phyloP scores from a whole-genome alignment of 129 eudicot genomes.

The Saussurea involucrata region DNA sequence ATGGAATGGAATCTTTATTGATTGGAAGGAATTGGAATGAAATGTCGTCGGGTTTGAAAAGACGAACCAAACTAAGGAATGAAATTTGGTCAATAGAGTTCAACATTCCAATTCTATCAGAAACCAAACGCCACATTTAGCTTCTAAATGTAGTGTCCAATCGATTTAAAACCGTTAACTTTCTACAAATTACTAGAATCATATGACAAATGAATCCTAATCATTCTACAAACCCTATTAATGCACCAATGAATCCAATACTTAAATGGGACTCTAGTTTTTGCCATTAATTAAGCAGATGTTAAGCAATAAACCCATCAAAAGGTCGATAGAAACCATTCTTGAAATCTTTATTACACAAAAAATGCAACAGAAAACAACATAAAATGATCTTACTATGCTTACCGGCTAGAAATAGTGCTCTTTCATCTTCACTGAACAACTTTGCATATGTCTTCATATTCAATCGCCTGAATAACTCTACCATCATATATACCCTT shows the following conservation, averaged over 20 bases:
- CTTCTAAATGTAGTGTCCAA: no score
- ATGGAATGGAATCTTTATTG: no score
- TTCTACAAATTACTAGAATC: no score
- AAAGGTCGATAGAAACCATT: not conserved
- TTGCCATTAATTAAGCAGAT: not conserved
- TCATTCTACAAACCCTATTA: not conserved
- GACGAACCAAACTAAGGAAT: no score
- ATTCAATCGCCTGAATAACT: conserved; percentile 72
- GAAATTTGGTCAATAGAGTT: no score
- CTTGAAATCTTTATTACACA: not conserved
- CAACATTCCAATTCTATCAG: no score
- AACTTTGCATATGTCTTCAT: conserved; percentile 93
- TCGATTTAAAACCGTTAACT: no score
- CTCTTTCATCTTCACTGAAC: conserved; percentile 34
- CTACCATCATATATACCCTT: conserved; percentile 93
- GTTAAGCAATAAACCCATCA: not conserved
- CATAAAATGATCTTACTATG: conserved; percentile 12
- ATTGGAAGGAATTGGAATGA: no score
- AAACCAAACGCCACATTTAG: no score
- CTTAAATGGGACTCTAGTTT: not conserved
- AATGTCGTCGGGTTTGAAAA: no score
- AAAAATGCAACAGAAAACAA: not conserved
- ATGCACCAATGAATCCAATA: not conserved
- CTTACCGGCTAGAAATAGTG: not conserved
- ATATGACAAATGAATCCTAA: no score